These are phyloP conservation scores for Lepidium aucheri DNA, from an alignment of 345 rosid genomes.

Conservation along the genomic window DNA sequence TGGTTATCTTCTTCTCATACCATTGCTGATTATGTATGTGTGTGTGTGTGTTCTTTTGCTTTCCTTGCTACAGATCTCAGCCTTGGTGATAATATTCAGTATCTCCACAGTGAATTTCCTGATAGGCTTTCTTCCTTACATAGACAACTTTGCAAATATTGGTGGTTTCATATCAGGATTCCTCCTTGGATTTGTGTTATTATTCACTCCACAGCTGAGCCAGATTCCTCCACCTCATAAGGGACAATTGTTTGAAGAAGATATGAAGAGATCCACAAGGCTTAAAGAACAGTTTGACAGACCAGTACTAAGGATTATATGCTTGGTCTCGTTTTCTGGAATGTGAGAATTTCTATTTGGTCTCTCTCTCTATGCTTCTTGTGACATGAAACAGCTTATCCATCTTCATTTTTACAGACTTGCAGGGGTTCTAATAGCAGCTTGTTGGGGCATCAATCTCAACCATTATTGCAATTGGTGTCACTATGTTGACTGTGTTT, in stretches of 20 bases:
- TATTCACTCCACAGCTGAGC: constrained; percentile 51
- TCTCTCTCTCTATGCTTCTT: background rate
- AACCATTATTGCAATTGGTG: constrained; percentile 68
- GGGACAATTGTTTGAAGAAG: constrained; percentile 39
- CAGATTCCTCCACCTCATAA: constrained; percentile 37
- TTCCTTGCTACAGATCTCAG: constrained; percentile 49
- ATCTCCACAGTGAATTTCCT: constrained; percentile 44
- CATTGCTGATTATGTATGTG: background rate
- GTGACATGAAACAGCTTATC: background rate
- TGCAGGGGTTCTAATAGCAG: constrained; percentile 41
- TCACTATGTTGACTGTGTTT: constrained; percentile 56
- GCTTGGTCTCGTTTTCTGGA: constrained; percentile 42
- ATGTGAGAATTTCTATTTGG: constrained; percentile 41
- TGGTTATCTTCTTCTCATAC: background rate
- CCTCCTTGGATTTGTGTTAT: constrained; percentile 62
- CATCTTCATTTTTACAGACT: constrained; percentile 29
- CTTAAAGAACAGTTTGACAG: constrained; percentile 59
- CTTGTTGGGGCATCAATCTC: constrained; percentile 41
- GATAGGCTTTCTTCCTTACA: constrained; percentile 66
- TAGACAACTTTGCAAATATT: constrained; percentile 61
- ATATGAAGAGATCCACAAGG: constrained; percentile 33
- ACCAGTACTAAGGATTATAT: constrained; percentile 52
- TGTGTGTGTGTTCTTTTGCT: background rate
- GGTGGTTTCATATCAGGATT: constrained; percentile 75
- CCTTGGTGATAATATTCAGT: constrained; percentile 39